Conservation (phyloP, 495 filamentous ascomycete genomes). For the Podospora fimiseda region DNA sequence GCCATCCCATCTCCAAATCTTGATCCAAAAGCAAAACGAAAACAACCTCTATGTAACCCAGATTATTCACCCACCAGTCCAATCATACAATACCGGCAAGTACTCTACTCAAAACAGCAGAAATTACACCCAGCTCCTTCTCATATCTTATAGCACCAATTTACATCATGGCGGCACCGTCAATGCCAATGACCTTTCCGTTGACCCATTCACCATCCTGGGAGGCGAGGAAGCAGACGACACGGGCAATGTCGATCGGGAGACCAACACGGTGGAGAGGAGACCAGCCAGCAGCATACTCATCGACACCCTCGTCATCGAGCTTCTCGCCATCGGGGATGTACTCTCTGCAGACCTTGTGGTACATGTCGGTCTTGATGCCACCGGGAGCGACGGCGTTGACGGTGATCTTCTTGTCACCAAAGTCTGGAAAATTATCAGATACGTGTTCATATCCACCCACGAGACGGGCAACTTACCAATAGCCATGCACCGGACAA, state of each 20-base stretch:
- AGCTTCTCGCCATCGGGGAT: conserved; percentile 52
- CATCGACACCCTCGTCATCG: conserved; percentile 30
- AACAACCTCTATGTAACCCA: too few relatives aligned
- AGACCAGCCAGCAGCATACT: conserved; percentile 50
- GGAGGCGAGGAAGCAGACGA: conserved; percentile 57
- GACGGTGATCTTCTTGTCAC: conserved; percentile 50
- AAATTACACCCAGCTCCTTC: background rate
- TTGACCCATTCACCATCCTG: conserved; percentile 64
- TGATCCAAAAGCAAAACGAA: too few relatives aligned
- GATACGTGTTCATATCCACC: background rate
- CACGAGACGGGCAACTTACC: conserved; percentile 15
- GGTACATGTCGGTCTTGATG: conserved; percentile 67
- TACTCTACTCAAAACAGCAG: background rate
- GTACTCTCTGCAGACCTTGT: conserved; percentile 58
- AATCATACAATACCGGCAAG: too few relatives aligned
- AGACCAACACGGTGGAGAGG: conserved; percentile 56
- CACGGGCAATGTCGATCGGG: conserved; percentile 58
- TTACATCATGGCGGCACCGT: conserved; percentile 45
- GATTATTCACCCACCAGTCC: too few relatives aligned
- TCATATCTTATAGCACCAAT: too few relatives aligned
- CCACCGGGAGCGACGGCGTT: conserved; percentile 62
- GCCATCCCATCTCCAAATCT: too few relatives aligned
- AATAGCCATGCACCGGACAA: conserved; percentile 31
- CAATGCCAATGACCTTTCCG: conserved; percentile 49
- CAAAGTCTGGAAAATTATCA: conserved; percentile 25